Percentiles rank a stretch among this genome's conserved stretches.
These are phyloP conservation scores for Saturnispora besseyi DNA, from an alignment of 805 yeast species.

Conservation along the genomic window DNA sequence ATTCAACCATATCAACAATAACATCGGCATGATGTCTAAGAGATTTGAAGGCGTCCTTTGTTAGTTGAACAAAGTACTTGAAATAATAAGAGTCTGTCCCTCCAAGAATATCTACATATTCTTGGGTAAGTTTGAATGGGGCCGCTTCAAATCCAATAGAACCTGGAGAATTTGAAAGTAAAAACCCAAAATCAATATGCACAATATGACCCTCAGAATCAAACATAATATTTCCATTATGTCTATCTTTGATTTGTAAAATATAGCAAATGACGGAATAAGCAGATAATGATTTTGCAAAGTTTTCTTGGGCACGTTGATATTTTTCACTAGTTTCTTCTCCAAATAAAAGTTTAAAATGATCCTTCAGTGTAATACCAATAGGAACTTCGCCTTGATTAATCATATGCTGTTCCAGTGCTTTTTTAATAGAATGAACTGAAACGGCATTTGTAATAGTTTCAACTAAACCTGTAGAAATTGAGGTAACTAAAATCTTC, in stretches of 20 bases:
- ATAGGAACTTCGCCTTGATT: constrained; percentile 60
- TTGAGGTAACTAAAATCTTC: constrained; percentile 87
- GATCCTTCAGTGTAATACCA: constrained; percentile 69
- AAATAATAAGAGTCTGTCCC: constrained; percentile 61
- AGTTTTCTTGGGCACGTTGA: constrained; percentile 72
- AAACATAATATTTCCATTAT: constrained; percentile 94
- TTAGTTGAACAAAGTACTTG: constrained; percentile 47
- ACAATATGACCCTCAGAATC: constrained; percentile 93
- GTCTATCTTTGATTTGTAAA: constrained; percentile 90
- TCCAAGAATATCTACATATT: constrained; percentile 82
- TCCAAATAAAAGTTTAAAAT: constrained; percentile 72
- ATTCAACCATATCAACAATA: constrained; percentile 73
- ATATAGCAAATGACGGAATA: constrained; percentile 87
- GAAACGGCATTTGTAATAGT: constrained; percentile 93
- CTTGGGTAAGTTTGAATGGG: constrained; percentile 86
- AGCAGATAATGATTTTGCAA: constrained; percentile 80
- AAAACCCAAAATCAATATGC: constrained; percentile 91
- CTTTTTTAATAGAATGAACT: constrained; percentile 88
- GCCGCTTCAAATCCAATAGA: constrained; percentile 97
- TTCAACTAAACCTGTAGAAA: constrained; percentile 86
- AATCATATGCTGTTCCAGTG: constrained; percentile 68
- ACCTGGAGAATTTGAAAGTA: constrained; percentile 92
- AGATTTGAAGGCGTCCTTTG: constrained; percentile 66
- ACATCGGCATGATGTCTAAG: constrained; percentile 67
- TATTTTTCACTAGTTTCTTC: constrained; percentile 43